Percentiles rank a stretch among this genome's conserved stretches.
phyloP scores from a whole-genome alignment of 2,329 filamentous ascomycete genomes.

The Nemania sp. region DNA sequence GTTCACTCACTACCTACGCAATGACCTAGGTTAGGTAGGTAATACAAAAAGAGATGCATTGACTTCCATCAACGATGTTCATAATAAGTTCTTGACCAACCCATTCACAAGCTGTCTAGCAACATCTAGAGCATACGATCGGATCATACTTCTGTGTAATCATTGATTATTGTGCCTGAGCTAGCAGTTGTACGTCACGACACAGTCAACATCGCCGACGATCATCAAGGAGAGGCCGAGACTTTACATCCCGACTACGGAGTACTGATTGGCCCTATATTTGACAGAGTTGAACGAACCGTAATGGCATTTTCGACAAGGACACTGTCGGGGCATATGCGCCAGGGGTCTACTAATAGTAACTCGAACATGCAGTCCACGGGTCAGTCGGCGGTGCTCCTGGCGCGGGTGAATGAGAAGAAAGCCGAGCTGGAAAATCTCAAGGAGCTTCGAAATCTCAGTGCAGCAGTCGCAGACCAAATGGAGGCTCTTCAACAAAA shows the following conservation, averaged over 20 bases:
- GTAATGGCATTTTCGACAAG: constrained; percentile 61
- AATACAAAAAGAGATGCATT: too few relatives aligned
- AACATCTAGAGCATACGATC: too few relatives aligned
- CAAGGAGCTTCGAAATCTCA: constrained; percentile 76
- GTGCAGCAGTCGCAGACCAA: constrained; percentile 75
- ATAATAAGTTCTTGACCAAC: too few relatives aligned
- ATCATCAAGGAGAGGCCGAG: not conserved
- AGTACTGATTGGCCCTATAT: not conserved
- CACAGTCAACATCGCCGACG: not conserved
- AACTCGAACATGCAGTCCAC: constrained; percentile 46
- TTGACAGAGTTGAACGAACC: not conserved
- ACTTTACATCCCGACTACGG: not conserved
- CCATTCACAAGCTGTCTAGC: too few relatives aligned
- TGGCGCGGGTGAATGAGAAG: constrained; percentile 82
- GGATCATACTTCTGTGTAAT: too few relatives aligned
- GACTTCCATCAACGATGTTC: too few relatives aligned
- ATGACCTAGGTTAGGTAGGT: too few relatives aligned
- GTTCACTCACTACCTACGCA: too few relatives aligned
- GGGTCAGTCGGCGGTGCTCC: constrained; percentile 69
- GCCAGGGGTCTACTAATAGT: constrained; percentile 59
- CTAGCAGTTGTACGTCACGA: too few relatives aligned
- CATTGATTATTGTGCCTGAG: too few relatives aligned
- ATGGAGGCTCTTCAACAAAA: constrained; percentile 84
- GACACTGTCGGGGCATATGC: constrained; percentile 67
- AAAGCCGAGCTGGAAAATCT: constrained; percentile 80